Base-by-base conservation (phyloP, 2,329 filamentous ascomycete species). In the Trichoderma sp. region DNA sequence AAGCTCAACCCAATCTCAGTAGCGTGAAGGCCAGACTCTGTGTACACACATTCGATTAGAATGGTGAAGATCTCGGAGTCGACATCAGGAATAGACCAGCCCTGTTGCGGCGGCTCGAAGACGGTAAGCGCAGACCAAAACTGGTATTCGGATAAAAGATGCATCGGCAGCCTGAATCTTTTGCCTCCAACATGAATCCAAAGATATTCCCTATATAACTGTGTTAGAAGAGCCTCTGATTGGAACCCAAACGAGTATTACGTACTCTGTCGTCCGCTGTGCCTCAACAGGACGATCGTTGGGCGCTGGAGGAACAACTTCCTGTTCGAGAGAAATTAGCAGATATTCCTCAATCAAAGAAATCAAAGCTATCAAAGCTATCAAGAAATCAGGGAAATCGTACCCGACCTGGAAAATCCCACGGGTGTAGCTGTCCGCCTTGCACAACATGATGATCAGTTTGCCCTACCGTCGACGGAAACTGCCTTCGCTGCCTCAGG, bases 1-100 rank as follows among this genome's bases (percentile, higher is more conserved):
- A 78, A 72, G 35, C 72, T 77, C 5, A 77, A 37, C 0, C 70
- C 70, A 3, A 47, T 47, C 47, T 77, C 76, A 2, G 66, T 68
- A 8, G 75, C 73, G 3, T 72, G 11, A 1, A 78, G 67, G 5
- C 71, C 74, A 1, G 57, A 69, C 0, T 69, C 21, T 2, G 73
- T 72, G 40, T 71, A 7, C 6, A 71, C 64, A 16, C 71, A 60
- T 40, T 73, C 69, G 2, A 75, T 66, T 5, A 78, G 67, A 29
- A 77, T 56, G n/a, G 64, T 52, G 21, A 77, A 73, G 21, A 76
- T 58, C 5, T 70, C 55, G n/a, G 72, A 60, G 14, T 71, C 43
- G 4, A 72, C 40, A 8, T 70, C 21, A 10, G 70, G 59, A 4
- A 72, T 21, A 3, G 37, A 33, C 67, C 68, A 73, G 43, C 71